Percentiles rank a stretch among this genome's conserved stretches.
These are phyloP conservation scores for Penicillium polonicum DNA, from an alignment of 2,329 filamentous ascomycete species.

Conservation along the genomic window DNA sequence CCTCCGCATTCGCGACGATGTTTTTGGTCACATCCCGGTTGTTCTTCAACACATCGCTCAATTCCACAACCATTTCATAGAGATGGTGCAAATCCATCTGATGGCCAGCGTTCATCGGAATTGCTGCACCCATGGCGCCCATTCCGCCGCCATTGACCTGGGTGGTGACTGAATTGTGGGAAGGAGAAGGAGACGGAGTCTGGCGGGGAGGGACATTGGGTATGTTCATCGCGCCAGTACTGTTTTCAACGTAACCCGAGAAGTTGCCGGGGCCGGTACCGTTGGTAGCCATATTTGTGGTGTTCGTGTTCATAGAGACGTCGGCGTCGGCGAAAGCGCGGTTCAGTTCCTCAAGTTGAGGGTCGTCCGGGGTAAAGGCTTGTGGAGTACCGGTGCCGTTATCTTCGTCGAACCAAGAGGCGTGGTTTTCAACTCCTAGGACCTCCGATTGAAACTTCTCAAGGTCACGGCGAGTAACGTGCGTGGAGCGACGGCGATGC, in stretches of 20 bases:
- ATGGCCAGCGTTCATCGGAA: slow-evolving; percentile 50
- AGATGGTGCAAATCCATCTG: slow-evolving; percentile 54
- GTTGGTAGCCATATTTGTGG: slow-evolving; percentile 28
- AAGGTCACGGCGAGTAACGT: slow-evolving; percentile 41
- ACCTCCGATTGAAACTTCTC: slow-evolving; percentile 40
- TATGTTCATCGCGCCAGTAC: slow-evolving; percentile 32
- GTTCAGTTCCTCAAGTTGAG: slow-evolving; percentile 37
- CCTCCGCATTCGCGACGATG: slow-evolving; percentile 51
- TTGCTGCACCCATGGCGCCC: slow-evolving; percentile 38
- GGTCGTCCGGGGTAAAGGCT: slow-evolving; percentile 27
- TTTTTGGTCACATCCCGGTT: slow-evolving; percentile 51
- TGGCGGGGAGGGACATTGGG: slow-evolving; percentile 34
- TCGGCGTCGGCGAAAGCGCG: slow-evolving; percentile 35
- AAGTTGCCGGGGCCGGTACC: slow-evolving; percentile 32
- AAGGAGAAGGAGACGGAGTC: slow-evolving; percentile 34
- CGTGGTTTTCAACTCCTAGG: slow-evolving; percentile 33
- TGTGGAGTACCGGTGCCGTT: slow-evolving; percentile 22
- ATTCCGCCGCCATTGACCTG: slow-evolving; percentile 40
- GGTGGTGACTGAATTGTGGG: slow-evolving; percentile 24
- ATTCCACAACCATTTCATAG: slow-evolving; percentile 51
- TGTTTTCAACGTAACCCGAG: slow-evolving; percentile 35
- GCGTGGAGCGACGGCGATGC: slow-evolving; percentile 44
- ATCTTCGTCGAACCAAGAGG: slow-evolving; percentile 34
- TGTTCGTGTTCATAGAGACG: slow-evolving; percentile 38
- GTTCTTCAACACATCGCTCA: slow-evolving; percentile 50